Evolutionary conservation across 148 eudicot species (phyloP).

Genomic region (Dysphania ambrosioides): DNA sequence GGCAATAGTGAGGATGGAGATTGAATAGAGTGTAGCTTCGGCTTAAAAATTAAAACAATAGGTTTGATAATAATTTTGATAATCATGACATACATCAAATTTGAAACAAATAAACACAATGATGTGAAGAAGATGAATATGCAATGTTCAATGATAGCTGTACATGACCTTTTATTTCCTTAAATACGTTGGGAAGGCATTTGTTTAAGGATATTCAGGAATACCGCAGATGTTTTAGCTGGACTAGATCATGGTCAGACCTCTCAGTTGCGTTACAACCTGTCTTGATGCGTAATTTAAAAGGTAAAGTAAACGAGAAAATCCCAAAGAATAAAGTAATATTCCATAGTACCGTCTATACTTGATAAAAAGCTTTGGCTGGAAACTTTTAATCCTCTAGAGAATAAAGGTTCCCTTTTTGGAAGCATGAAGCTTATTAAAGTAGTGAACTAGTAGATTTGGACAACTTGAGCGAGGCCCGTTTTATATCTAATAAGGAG

Average conservation of each 20-base stretch:
- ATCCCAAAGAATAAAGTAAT: not conserved
- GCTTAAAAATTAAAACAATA: not conserved
- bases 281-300: not conserved
- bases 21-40: not conserved
- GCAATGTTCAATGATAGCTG: not conserved
- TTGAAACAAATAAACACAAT: not conserved
- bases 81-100: not conserved
- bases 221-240: not conserved
- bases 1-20: not conserved
- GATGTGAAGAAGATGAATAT: not conserved
- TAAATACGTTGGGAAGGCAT: not conserved
- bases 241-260: conserved; percentile 2
- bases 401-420: not conserved
- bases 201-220: not conserved
- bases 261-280: not conserved
- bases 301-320: not conserved
- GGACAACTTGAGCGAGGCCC: not conserved
- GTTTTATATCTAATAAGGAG: not conserved
- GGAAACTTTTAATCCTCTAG: not conserved
- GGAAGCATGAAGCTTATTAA: not conserved
- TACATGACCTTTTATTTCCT: not conserved
- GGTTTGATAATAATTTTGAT: not conserved
- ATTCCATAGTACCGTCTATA: not conserved
- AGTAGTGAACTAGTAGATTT: not conserved
- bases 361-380: not conserved